Evolutionary conservation across 208 protist species (phyloP).

Genomic region (Acanthamoeba culbertsoni): DNA sequence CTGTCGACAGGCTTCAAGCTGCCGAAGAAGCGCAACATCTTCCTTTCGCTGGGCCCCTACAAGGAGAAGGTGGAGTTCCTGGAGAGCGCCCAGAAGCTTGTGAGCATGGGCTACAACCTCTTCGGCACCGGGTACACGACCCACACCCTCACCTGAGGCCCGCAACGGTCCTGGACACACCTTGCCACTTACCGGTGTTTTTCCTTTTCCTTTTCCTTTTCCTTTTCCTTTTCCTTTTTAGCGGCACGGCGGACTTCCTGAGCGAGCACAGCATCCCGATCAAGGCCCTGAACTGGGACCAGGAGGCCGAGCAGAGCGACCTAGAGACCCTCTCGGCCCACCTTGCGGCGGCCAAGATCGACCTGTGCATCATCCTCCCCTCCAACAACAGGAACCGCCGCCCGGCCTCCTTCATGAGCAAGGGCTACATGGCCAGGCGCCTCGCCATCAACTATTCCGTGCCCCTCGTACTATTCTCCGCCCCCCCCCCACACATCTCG

Average conservation of each 20-base stretch:
- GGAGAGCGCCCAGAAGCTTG: constrained; percentile 72
- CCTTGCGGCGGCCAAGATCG: constrained; percentile 78
- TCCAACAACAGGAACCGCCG: constrained; percentile 78
- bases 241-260: constrained; percentile 8
- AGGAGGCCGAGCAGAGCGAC: constrained; percentile 9
- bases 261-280: constrained; percentile 47
- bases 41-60: constrained; percentile 84
- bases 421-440: constrained; percentile 72
- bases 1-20: constrained; percentile 85
- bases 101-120: constrained; percentile 83
- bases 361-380: constrained; percentile 88
- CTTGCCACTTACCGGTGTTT: not conserved
- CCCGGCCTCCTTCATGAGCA: constrained; percentile 76
- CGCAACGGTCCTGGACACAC: not conserved
- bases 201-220: not conserved
- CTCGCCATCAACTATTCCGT: constrained; percentile 76
- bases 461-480: constrained; percentile 48
- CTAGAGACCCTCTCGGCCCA: constrained; percentile 34
- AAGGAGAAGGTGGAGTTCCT: constrained; percentile 84
- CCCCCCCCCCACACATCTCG: not conserved
- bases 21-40: constrained; percentile 78
- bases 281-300: constrained; percentile 38
- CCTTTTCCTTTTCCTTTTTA: not conserved
- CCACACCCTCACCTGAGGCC: not conserved
- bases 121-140: constrained; percentile 85